Conservation (phyloP, 2,329 filamentous ascomycete genomes). For the Massarina eburnea region DNA sequence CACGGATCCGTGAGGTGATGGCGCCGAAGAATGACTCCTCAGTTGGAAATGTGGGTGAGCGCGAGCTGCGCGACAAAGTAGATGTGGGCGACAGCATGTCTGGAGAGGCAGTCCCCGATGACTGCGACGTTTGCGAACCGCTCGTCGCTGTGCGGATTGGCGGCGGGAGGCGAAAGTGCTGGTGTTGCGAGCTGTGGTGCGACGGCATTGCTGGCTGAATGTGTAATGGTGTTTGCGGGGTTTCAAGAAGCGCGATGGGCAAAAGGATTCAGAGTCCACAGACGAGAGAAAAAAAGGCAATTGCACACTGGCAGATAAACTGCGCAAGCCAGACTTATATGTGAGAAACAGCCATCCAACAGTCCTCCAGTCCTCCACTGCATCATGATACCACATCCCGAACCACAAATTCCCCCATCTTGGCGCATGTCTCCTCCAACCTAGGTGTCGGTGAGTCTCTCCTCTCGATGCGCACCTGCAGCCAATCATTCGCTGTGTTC, state of each 20-base stretch:
- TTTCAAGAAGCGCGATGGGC: not conserved
- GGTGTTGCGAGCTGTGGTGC: constrained; percentile 10
- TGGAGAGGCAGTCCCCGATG: constrained; percentile 27
- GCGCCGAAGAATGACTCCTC: constrained; percentile 41
- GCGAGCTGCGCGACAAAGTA: constrained; percentile 15
- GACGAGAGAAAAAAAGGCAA: constrained; percentile 1
- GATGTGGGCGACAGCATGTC: constrained; percentile 22
- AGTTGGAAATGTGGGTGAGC: constrained; percentile 22
- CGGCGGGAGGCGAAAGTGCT: constrained; percentile 29
- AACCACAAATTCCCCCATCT: constrained; percentile 1
- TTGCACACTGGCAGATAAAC: constrained; percentile 16
- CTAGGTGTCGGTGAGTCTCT: constrained; percentile 29
- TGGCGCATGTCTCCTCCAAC: constrained; percentile 29
- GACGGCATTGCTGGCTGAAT: constrained; percentile 23
- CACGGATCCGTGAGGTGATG: constrained; percentile 36
- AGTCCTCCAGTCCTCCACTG: no score
- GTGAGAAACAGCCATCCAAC: not conserved
- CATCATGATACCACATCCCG: not conserved
- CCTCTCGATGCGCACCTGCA: not conserved
- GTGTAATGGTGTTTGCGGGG: constrained; percentile 4
- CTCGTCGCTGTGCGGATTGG: constrained; percentile 34
- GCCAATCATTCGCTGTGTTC: constrained; percentile 19
- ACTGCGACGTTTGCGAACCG: constrained; percentile 30
- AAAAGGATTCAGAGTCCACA: constrained; percentile 15
- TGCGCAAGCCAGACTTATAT: constrained; percentile 29